Evolutionary conservation across 2,329 filamentous ascomycete genomes (phyloP).

Genomic region (Aspergillus ochraceus): DNA sequence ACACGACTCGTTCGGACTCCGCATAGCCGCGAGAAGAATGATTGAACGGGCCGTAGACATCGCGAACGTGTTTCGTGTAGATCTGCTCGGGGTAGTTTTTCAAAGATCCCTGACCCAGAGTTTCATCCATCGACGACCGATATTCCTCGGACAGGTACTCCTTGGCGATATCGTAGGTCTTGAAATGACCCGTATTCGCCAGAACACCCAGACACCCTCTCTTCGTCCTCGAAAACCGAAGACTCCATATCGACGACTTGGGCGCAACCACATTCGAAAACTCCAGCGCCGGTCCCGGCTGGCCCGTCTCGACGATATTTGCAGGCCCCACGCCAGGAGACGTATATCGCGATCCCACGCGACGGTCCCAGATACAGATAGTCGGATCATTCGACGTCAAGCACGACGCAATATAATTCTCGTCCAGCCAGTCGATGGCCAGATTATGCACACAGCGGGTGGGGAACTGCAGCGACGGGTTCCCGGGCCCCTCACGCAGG

Average conservation of each 20-base stretch:
- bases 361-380: constrained; percentile 64
- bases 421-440: constrained; percentile 63
- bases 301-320: constrained; percentile 30
- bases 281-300: constrained; percentile 56
- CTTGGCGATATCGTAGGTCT: constrained; percentile 55
- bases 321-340: constrained; percentile 35
- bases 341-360: constrained; percentile 44
- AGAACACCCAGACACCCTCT: constrained; percentile 59
- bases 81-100: constrained; percentile 45
- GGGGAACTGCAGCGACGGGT: constrained; percentile 49
- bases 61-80: constrained; percentile 47
- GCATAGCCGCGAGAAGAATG: constrained; percentile 44
- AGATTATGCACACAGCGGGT: constrained; percentile 65
- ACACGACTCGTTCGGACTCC: constrained; percentile 54
- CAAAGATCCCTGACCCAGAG: constrained; percentile 41
- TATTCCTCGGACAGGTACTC: constrained; percentile 46
- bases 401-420: constrained; percentile 65
- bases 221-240: constrained; percentile 61
- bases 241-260: constrained; percentile 59
- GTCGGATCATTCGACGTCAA: constrained; percentile 55
- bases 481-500: constrained; percentile 49
- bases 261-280: constrained; percentile 55
- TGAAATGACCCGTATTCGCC: constrained; percentile 60
- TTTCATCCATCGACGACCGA: constrained; percentile 39
- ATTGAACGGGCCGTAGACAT: constrained; percentile 48